Evolutionary conservation across 2,329 filamentous ascomycete species (phyloP).

Genomic region (Seiridium cupressi): DNA sequence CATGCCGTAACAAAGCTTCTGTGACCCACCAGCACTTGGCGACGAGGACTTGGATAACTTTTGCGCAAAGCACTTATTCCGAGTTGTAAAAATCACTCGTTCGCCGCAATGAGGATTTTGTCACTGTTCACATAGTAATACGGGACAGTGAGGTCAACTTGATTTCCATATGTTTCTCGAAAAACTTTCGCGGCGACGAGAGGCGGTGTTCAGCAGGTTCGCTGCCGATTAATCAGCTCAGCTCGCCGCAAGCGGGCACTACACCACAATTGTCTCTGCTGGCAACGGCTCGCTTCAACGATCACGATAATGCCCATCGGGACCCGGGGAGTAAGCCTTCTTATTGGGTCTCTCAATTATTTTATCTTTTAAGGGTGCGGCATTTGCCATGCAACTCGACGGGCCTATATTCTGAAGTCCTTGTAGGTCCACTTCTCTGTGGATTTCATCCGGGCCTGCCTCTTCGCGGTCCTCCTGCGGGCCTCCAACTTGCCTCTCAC

Average conservation of each 20-base stretch:
- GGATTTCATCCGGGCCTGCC: slow-evolving; percentile 72
- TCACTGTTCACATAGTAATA: no score
- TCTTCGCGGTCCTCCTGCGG: slow-evolving; percentile 74
- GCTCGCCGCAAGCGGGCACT: no score
- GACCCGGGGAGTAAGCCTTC: neutral
- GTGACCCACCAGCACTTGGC: neutral
- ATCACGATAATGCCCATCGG: neutral
- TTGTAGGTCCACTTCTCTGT: slow-evolving; percentile 99
- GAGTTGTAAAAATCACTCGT: no score
- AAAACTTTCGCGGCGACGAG: no score
- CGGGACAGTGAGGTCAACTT: no score
- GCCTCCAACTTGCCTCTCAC: slow-evolving; percentile 71
- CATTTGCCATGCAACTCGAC: neutral
- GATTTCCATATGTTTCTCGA: no score
- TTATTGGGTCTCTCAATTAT: neutral
- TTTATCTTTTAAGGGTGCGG: neutral
- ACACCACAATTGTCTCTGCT: no score
- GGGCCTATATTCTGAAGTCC: slow-evolving; percentile 66
- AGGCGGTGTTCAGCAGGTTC: no score
- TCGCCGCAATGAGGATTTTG: no score
- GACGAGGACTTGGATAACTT: neutral
- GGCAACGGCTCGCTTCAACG: no score
- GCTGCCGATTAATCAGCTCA: no score
- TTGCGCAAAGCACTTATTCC: no score
- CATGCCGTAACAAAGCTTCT: slow-evolving; percentile 6